A percentile compares a stretch with the other conserved stretches of the same genome.
Conservation (phyloP, 306 rosid species). For the Mucuna pruriens region DNA sequence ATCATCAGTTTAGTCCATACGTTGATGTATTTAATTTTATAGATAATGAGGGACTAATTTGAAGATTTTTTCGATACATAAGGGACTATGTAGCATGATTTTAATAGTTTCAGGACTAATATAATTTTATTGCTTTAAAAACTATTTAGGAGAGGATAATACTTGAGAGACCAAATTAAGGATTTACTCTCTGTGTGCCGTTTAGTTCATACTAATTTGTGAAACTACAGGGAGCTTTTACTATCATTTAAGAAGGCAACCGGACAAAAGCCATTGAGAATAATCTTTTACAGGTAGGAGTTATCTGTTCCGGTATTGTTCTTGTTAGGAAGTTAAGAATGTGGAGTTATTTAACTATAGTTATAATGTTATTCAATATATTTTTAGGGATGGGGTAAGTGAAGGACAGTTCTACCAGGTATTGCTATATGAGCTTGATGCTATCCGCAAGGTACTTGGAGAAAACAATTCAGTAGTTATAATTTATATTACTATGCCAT, state of each 20-base stretch:
- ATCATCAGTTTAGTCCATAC: too few relatives aligned
- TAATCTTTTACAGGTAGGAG: constrained; percentile 53
- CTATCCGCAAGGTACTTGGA: constrained; percentile 62
- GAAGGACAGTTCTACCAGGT: constrained; percentile 60
- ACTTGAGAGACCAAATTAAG: too few relatives aligned
- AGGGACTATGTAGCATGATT: too few relatives aligned
- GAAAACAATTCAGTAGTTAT: neutral
- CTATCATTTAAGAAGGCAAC: constrained; percentile 51
- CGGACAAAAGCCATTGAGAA: constrained; percentile 56
- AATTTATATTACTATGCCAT: neutral
- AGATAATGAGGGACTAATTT: too few relatives aligned
- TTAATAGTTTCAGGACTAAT: too few relatives aligned
- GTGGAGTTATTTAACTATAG: neutral
- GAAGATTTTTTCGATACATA: too few relatives aligned
- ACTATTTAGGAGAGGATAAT: too few relatives aligned
- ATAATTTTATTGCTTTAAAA: too few relatives aligned
- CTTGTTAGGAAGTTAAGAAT: constrained; percentile 1
- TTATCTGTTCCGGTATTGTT: neutral
- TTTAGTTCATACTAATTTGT: neutral
- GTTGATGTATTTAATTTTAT: too few relatives aligned
- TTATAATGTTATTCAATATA: neutral
- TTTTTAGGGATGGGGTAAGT: constrained; percentile 63
- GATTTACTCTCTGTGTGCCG: too few relatives aligned
- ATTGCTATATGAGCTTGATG: constrained; percentile 72
- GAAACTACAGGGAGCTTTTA: constrained; percentile 45